Percentiles rank a stretch among this genome's conserved stretches.
Evolutionary conservation across 2,329 filamentous ascomycete genomes (phyloP).

Genomic region (Stemphylium beticola): DNA sequence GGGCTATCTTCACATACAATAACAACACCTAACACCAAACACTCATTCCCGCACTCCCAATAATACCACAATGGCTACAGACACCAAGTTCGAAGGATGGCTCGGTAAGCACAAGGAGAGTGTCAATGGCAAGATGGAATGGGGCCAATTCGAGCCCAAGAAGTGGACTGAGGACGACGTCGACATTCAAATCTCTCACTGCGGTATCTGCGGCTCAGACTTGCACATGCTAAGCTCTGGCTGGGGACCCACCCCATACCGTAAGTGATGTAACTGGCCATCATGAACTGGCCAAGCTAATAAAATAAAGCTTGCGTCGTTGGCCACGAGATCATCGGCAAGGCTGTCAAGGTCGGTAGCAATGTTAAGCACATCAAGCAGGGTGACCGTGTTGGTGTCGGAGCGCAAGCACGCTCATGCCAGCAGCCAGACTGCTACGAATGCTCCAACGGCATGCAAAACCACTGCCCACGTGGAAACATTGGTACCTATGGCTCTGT

Average conservation of each 20-base stretch:
- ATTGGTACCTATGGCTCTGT: constrained; percentile 54
- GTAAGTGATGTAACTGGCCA: constrained; percentile 7
- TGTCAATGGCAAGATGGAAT: constrained; percentile 61
- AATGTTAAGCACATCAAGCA: constrained; percentile 60
- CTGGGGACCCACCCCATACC: constrained; percentile 43
- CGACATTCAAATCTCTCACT: constrained; percentile 50
- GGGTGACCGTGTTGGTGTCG: constrained; percentile 65
- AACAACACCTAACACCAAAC: background rate
- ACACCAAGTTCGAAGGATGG: constrained; percentile 60
- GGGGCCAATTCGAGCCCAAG: constrained; percentile 55
- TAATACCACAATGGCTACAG: constrained; percentile 21
- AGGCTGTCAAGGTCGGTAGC: constrained; percentile 50
- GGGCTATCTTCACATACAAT: background rate
- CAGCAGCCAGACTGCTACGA: constrained; percentile 50
- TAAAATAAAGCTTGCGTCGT: constrained; percentile 51
- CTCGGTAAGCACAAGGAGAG: constrained; percentile 58
- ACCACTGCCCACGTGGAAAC: constrained; percentile 52
- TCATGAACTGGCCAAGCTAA: constrained; percentile 2
- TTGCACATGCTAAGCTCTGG: constrained; percentile 46
- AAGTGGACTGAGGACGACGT: constrained; percentile 70
- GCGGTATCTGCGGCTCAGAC: constrained; percentile 47
- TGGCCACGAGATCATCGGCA: constrained; percentile 52
- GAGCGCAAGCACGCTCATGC: constrained; percentile 56
- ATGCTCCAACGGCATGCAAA: constrained; percentile 57
- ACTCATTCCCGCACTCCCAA: background rate